Base-by-base conservation (phyloP, 1,284 basidiomycete genomes). In the Termitomyces sp. region DNA sequence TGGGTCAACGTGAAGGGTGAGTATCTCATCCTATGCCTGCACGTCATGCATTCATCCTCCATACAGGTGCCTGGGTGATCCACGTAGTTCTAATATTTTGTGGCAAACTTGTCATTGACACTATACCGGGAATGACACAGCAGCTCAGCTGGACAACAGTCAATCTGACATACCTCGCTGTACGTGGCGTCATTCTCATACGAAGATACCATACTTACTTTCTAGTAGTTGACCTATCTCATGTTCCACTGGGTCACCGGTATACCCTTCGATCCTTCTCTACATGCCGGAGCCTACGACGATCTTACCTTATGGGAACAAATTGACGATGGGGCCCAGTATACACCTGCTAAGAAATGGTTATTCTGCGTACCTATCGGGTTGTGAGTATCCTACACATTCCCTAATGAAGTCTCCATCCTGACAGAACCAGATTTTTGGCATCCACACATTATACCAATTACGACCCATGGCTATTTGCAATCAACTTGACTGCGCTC, bases 241-340 rank as follows among this genome's bases (percentile, higher is more conserved):
- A 97, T 99, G 92, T 99, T 99, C 75, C 96, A 99, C 71, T 94
- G 92, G 78, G 94, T 97, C 53, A 98, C 94, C 10, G 96, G 96
- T 47, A 93, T 97, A 33, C 96, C 97, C 2, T 99, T 99, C 70
- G 90, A 96, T 66, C 87, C 86, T 66, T 80, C 94, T 69, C 72
- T 89, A 33, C 88, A 91, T 62, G 88, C 88, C 12, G 97, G 97
- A 41, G 96, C 92, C 5, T 99, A 97, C 73, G 96, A 99, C 69
- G 92, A 98, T 63, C 80, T 99, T 47, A 99, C 97, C 0, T 76
- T 99, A 26, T 99, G 96, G 96, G 96, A 99, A 70, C 96, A 99
- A 79, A 99, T 99, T 58, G 96, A 99, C 71, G 90, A 93, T 57
- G 96, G 96, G 39, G 96, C 95, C 0, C 96, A 99, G 67, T 97